Base-by-base conservation (phyloP, 169 alveolate genomes). In the Cryptosporidium tyzzeri region DNA sequence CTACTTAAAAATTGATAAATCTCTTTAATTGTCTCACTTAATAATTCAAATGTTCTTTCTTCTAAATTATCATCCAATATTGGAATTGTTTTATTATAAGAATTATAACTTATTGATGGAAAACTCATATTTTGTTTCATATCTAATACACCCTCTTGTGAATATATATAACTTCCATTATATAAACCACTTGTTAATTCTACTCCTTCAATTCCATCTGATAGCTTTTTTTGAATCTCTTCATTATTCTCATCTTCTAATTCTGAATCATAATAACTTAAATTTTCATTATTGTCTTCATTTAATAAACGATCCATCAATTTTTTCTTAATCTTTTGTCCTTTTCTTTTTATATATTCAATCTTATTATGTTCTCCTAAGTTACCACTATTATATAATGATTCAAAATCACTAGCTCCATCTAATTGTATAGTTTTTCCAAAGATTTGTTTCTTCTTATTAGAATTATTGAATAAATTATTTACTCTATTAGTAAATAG, bases 1-100 rank as follows among this genome's bases (percentile, higher is more conserved):
- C 62, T 12, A 23, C 51, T 80, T 33, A 80, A 45, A 62, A 80
- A 80, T 29, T 44, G 59, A 23, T 44, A 80, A n/a, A 80, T 80
- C 44, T 80, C 62, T 35, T 80, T 80, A 21, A 80, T 18, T 0
- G 37, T 21, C 8, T 41, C 69, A 33, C 89, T 65, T 1, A 80
- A 23, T 8, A 48, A 41, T 18, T 80, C 89, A 44, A 39, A 69
- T 0, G 21, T 18, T 29, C 61, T 69, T 21, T 44, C 61, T 6
- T 69, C 84, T 12, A 21, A 23, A 18, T 16, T 12, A 8, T 73
- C 58, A 16, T 37, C 23, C 35, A 26, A n/a, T 9, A 26, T 10
- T n/a, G 67, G 7, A 16, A 26, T 26, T 16, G 16, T 4, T 2
- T 23, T 55, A 26, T 55, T 55, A 6, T 55, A 26, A 55, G 67